Percentiles rank a stretch among this genome's conserved stretches.
Evolutionary conservation across 768 basidiomycete species (phyloP).

Genomic region (Psilocybe subaeruginosa): DNA sequence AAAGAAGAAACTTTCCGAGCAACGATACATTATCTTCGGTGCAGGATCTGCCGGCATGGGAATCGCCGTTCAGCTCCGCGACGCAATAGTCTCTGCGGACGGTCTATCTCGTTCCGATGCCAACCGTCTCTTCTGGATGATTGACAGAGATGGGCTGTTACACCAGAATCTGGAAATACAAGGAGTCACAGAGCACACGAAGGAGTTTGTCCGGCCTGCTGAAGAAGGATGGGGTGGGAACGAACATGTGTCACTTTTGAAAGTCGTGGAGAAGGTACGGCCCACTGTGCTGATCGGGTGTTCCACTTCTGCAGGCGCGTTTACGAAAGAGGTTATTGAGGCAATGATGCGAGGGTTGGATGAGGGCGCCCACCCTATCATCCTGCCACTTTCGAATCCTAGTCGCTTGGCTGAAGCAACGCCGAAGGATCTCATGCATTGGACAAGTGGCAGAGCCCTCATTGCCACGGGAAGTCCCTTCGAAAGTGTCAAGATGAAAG

Average conservation of each 20-base stretch:
- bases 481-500: constrained; percentile 65
- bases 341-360: constrained; percentile 58
- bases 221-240: constrained; percentile 37
- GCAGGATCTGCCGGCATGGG: constrained; percentile 85
- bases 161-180: constrained; percentile 28
- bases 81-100: constrained; percentile 68
- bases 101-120: constrained; percentile 59
- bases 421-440: constrained; percentile 70
- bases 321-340: constrained; percentile 71
- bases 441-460: constrained; percentile 81
- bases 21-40: constrained; percentile 79
- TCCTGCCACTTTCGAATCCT: constrained; percentile 86
- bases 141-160: constrained; percentile 55
- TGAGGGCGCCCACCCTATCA: constrained; percentile 74
- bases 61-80: constrained; percentile 74
- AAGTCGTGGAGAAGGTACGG: constrained; percentile 70
- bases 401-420: constrained; percentile 75
- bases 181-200: constrained; percentile 36
- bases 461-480: constrained; percentile 88
- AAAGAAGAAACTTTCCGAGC: constrained; percentile 54
- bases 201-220: constrained; percentile 59
- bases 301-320: constrained; percentile 78
- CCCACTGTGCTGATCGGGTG: constrained; percentile 88
- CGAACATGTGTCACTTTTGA: constrained; percentile 56
- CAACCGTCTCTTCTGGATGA: constrained; percentile 67